These are phyloP conservation scores for Penicillium soppii DNA, from an alignment of 495 filamentous ascomycete species.

Conservation along the genomic window DNA sequence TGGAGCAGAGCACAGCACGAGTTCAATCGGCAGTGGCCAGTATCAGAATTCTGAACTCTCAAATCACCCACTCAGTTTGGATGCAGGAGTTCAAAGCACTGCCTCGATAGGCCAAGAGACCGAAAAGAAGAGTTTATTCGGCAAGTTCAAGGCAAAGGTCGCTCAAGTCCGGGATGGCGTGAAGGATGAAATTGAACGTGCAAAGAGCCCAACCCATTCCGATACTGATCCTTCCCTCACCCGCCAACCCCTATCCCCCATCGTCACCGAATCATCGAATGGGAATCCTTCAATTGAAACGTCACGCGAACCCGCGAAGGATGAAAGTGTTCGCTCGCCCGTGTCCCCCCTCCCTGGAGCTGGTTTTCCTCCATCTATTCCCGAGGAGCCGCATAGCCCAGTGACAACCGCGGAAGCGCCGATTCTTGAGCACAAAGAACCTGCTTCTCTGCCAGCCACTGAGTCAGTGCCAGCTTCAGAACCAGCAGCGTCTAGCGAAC, in stretches of 20 bases:
- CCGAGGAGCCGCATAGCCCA: slow-evolving; percentile 40
- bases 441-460: neutral
- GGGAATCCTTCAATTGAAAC: slow-evolving; percentile 30
- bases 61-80: slow-evolving; percentile 38
- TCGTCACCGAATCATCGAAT: slow-evolving; percentile 12
- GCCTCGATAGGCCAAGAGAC: slow-evolving; percentile 44
- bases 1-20: slow-evolving; percentile 67
- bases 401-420: slow-evolving; percentile 16
- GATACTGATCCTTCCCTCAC: slow-evolving; percentile 29
- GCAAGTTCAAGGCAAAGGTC: slow-evolving; percentile 83
- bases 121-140: slow-evolving; percentile 69
- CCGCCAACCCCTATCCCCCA: slow-evolving; percentile 30
- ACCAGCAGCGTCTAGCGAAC: neutral
- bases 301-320: slow-evolving; percentile 19
- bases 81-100: slow-evolving; percentile 35
- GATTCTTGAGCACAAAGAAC: neutral
- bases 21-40: slow-evolving; percentile 61
- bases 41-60: slow-evolving; percentile 39
- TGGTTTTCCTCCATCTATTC: slow-evolving; percentile 39
- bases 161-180: slow-evolving; percentile 70
- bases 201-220: slow-evolving; percentile 51
- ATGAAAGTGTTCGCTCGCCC: slow-evolving; percentile 27
- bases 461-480: neutral
- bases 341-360: slow-evolving; percentile 34
- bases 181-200: slow-evolving; percentile 59